Evolutionary conservation across 352 stramenopile species (phyloP).

Genomic region (Globisporangium apiculatum): DNA sequence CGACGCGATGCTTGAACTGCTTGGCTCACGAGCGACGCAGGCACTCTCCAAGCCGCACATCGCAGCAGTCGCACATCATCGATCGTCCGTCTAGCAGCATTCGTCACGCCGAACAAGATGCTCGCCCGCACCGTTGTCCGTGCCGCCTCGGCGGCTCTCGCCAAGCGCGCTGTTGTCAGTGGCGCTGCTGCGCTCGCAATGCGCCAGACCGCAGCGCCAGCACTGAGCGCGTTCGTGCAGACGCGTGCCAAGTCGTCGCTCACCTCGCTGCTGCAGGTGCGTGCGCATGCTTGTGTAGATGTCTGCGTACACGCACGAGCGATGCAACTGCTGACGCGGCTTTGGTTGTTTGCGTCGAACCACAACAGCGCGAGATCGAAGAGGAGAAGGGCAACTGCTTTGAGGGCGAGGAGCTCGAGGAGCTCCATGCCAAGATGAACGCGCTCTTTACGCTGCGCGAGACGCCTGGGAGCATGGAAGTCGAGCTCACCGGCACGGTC

Average conservation of each 20-base stretch:
- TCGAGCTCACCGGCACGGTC: constrained; percentile 49
- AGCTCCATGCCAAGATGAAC: constrained; percentile 59
- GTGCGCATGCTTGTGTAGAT: not conserved
- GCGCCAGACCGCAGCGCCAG: constrained; percentile 11
- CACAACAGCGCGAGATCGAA: constrained; percentile 50
- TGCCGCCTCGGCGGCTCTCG: constrained; percentile 19
- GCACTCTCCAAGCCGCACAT: not conserved
- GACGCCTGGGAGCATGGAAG: constrained; percentile 49
- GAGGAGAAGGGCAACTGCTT: constrained; percentile 86
- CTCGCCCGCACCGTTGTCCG: constrained; percentile 33
- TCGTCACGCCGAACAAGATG: constrained; percentile 13
- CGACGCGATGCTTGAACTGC: not conserved
- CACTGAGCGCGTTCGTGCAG: constrained; percentile 28
- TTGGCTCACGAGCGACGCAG: not conserved
- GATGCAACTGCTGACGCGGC: no score
- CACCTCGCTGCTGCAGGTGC: constrained; percentile 30
- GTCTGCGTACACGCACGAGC: not conserved
- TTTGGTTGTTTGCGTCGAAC: no score
- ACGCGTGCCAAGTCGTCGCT: constrained; percentile 49
- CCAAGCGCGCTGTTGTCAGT: constrained; percentile 20
- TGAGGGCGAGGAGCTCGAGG: constrained; percentile 60
- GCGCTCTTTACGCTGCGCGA: constrained; percentile 63
- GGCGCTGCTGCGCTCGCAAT: constrained; percentile 4
- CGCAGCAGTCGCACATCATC: no score
- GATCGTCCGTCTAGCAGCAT: no score